A percentile compares a stretch with the other conserved stretches of the same genome.
Conservation (phyloP, 2,329 filamentous ascomycete genomes). For the Botrytis byssoidea region DNA sequence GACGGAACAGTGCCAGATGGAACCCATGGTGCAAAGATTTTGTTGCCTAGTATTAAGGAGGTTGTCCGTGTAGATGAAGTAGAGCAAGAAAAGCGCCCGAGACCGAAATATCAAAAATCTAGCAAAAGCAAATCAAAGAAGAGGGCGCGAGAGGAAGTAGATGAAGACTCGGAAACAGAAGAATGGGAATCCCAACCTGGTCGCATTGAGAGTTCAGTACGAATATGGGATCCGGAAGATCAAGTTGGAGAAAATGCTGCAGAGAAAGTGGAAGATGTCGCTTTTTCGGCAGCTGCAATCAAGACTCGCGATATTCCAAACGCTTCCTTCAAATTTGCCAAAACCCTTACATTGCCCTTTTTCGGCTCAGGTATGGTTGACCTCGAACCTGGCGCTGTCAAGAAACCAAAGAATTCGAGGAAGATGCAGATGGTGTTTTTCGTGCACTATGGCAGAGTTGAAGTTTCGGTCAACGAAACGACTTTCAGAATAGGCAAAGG, state of each 20-base stretch:
- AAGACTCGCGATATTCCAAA: constrained; percentile 58
- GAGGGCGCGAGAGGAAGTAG: constrained; percentile 32
- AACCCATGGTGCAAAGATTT: constrained; percentile 49
- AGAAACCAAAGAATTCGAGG: constrained; percentile 86
- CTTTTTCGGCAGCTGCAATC: constrained; percentile 49
- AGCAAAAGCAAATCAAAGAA: constrained; percentile 34
- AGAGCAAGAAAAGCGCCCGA: constrained; percentile 42
- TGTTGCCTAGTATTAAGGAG: constrained; percentile 71
- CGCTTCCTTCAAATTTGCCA: constrained; percentile 82
- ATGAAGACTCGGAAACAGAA: constrained; percentile 58
- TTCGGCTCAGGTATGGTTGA: constrained; percentile 91
- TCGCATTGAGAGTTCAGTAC: constrained; percentile 60
- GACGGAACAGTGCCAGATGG: constrained; percentile 50
- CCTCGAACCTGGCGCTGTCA: constrained; percentile 76
- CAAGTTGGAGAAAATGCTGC: constrained; percentile 53
- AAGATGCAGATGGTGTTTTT: constrained; percentile 99
- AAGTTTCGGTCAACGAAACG: constrained; percentile 72
- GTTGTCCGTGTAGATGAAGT: constrained; percentile 70
- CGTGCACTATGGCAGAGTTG: constrained; percentile 77
- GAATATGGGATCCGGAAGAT: constrained; percentile 63
- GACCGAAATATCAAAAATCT: constrained; percentile 24
- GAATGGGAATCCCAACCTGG: constrained; percentile 72
- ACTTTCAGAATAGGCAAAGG: constrained; percentile 82
- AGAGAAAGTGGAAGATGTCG: constrained; percentile 55
- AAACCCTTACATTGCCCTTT: constrained; percentile 79